Evolutionary conservation across 768 basidiomycete genomes (phyloP).

Genomic region (Tricholoma sp.): DNA sequence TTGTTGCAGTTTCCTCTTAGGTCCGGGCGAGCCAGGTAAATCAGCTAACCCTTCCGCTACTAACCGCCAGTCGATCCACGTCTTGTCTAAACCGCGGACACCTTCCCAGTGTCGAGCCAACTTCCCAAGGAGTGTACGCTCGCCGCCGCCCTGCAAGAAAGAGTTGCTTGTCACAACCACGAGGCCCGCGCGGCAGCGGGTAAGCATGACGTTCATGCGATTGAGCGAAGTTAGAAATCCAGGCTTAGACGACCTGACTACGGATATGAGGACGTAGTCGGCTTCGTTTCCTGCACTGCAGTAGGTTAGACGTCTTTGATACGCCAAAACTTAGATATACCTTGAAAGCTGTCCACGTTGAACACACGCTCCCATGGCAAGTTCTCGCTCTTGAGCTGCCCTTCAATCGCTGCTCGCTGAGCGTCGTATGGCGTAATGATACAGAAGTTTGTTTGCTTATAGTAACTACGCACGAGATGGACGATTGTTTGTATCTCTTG

Average conservation of each 20-base stretch:
- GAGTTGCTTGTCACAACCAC: conserved; percentile 39
- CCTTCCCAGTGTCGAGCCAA: conserved; percentile 25
- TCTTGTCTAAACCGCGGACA: conserved; percentile 4
- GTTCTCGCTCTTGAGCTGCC: conserved; percentile 25
- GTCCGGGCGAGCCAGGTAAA: conserved; percentile 25
- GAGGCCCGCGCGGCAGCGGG: conserved; percentile 43
- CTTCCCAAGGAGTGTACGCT: conserved; percentile 37
- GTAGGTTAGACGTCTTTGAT: background rate
- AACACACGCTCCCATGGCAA: conserved; percentile 40
- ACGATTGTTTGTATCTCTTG: conserved; percentile 36
- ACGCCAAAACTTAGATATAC: conserved; percentile 16
- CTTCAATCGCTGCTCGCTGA: conserved; percentile 40
- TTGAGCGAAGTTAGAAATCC: conserved; percentile 43
- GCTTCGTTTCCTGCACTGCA: conserved; percentile 42
- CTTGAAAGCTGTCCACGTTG: conserved; percentile 55
- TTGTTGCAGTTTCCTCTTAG: background rate
- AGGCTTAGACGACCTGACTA: conserved; percentile 38
- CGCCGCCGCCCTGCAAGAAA: conserved; percentile 33
- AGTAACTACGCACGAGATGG: conserved; percentile 38
- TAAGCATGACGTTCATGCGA: conserved; percentile 50
- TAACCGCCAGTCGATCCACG: conserved; percentile 29
- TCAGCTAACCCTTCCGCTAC: conserved; percentile 23
- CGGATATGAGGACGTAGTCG: conserved; percentile 43
- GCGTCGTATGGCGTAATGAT: conserved; percentile 54
- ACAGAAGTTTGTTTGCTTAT: conserved; percentile 31